Conservation (phyloP, 2,329 filamentous ascomycete species). For the Aspergillus fumigatus region DNA sequence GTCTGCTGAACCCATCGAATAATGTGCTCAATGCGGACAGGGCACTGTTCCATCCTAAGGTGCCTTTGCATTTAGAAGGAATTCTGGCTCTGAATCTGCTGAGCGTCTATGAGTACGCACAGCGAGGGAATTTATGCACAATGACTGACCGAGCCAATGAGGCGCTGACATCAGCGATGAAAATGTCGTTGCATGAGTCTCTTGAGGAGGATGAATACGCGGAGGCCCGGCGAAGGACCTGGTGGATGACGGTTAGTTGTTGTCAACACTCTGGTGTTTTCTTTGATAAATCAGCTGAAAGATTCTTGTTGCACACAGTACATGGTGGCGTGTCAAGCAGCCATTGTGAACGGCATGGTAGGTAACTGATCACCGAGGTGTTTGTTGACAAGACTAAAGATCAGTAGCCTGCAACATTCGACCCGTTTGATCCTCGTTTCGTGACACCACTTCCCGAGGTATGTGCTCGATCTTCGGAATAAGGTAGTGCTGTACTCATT, state of each 20-base stretch:
- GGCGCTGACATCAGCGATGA: slow-evolving; percentile 22
- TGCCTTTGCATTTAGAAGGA: slow-evolving; percentile 24
- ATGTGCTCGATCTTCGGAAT: neutral
- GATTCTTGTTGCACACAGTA: slow-evolving; percentile 30
- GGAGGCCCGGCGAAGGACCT: slow-evolving; percentile 21
- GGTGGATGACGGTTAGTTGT: slow-evolving; percentile 27
- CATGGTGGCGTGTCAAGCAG: slow-evolving; percentile 47
- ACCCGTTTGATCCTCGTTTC: slow-evolving; percentile 21
- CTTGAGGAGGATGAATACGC: slow-evolving; percentile 17
- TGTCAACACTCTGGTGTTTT: neutral
- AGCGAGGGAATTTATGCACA: slow-evolving; percentile 25
- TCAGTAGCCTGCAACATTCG: slow-evolving; percentile 10
- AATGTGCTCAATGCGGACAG: slow-evolving; percentile 11
- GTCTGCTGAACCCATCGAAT: slow-evolving; percentile 13
- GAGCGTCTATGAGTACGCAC: slow-evolving; percentile 28
- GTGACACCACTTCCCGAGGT: slow-evolving; percentile 19
- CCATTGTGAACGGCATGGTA: slow-evolving; percentile 50
- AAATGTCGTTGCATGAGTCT: slow-evolving; percentile 21
- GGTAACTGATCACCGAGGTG: slow-evolving; percentile 5
- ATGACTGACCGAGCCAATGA: slow-evolving; percentile 27
- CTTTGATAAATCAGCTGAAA: slow-evolving; percentile 1
- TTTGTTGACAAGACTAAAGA: slow-evolving; percentile 2
- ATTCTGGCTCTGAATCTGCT: slow-evolving; percentile 24
- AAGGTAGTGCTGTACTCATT: neutral
- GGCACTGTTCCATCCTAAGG: slow-evolving; percentile 11